Evolutionary conservation across 225 moss, liverwort and hornwort species (phyloP), one percentile per base, ranked within the genome.

Genomic region (Pseudoscleropodium purum): DNA sequence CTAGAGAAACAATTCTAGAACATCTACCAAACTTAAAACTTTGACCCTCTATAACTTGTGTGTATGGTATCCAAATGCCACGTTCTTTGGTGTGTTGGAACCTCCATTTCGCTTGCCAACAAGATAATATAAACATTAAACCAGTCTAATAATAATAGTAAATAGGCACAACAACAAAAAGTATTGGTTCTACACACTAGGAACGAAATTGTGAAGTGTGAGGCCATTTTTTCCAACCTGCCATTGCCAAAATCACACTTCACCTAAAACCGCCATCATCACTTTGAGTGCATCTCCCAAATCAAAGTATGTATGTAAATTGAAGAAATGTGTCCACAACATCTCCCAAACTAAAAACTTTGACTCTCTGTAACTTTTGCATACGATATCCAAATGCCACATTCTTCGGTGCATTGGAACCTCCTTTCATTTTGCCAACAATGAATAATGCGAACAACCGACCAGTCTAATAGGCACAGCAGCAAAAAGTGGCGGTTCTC

Each of bases 1-100:
- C n/a, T n/a, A n/a, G 2, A 23, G 13, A 23, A n/a, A n/a, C 13
- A 0, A 69, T 23, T 7, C 23, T 7, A n/a, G 4, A 69, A n/a
- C n/a, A 12, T 68, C 21, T 68, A 11, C 68, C 10, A 9, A 18
- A 9, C 3, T 1, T 4, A 68, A 67, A n/a, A 69, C 69, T 69
- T 69, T n/a, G n/a, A 23, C n/a, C n/a, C 13, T n/a, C 7, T 23
- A 23, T 68, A n/a, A 69, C n/a, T n/a, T 69, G n/a, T 69, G 69
- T 13, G 13, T 37, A 67, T 4, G 0, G 1, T 37, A 67, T 67
- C 37, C 67, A 37, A 67, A 67, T 37, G 11, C 0, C 11, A 6
- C 6, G 0, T 11, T 37, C 20, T 37, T 68, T 37, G 68, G 4
- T 37, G 6, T 11, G 4, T 11, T 37, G 11, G 37, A 68, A 37